These are phyloP conservation scores for Acrocalymma vagum DNA, from an alignment of 2,329 filamentous ascomycete species.

Conservation along the genomic window DNA sequence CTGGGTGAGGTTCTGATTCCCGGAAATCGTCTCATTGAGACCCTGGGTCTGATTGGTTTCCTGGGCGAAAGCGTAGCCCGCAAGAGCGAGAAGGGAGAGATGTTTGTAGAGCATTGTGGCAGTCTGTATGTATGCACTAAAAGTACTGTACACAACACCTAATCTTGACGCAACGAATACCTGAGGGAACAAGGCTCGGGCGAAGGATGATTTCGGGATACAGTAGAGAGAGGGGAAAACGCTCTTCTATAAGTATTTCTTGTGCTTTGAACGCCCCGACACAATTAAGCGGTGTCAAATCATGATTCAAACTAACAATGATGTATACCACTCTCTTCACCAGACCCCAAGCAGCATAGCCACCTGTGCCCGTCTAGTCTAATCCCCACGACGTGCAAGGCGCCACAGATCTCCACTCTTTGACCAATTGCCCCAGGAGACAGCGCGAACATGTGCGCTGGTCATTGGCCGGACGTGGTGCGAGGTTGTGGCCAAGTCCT, in stretches of 20 bases:
- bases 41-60: constrained; percentile 26
- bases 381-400: no score
- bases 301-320: no score
- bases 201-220: constrained; percentile 1
- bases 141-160: constrained; percentile 1
- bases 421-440: no score
- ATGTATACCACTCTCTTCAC: no score
- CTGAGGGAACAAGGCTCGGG: constrained; percentile 5
- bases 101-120: constrained; percentile 50
- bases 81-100: constrained; percentile 46
- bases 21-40: constrained; percentile 37
- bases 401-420: no score
- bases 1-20: no score
- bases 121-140: constrained; percentile 1
- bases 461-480: no score
- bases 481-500: no score
- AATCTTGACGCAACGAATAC: constrained; percentile 3
- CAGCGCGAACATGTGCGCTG: no score
- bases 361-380: no score
- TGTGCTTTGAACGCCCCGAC: constrained; percentile 5
- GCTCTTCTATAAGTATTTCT: not conserved
- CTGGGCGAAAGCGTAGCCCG: constrained; percentile 43
- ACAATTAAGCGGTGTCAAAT: no score
- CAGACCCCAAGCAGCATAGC: no score
- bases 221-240: not conserved